Percentiles rank a stretch among this genome's conserved stretches.
Conservation (phyloP, 2,329 filamentous ascomycete genomes). For the Neofusicoccum umdonicola region DNA sequence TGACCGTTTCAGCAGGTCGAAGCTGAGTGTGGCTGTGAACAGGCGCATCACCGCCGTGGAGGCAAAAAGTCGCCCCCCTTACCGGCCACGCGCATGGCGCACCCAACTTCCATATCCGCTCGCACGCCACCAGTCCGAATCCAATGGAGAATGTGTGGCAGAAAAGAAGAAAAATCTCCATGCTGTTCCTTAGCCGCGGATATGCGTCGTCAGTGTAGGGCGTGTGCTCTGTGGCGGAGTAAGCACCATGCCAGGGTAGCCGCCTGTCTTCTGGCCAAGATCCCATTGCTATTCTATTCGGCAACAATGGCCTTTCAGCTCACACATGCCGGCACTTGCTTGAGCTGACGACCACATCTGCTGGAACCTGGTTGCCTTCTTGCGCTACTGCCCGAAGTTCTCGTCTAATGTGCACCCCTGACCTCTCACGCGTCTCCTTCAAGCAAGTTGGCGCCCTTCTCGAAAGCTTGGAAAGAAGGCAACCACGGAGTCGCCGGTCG, state of each 20-base stretch:
- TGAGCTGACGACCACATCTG: neutral
- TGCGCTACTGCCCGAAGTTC: neutral
- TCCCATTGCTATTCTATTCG: neutral
- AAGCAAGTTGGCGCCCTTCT: neutral
- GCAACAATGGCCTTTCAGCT: neutral
- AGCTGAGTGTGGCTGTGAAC: conserved; percentile 9
- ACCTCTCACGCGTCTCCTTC: neutral
- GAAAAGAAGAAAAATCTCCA: neutral
- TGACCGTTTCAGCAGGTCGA: neutral
- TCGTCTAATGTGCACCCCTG: neutral
- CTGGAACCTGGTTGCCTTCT: neutral
- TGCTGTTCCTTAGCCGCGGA: neutral
- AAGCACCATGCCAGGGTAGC: neutral
- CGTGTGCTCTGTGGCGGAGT: conserved; percentile 1
- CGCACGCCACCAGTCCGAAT: neutral
- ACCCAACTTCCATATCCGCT: neutral
- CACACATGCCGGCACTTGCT: neutral
- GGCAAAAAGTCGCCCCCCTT: conserved; percentile 6
- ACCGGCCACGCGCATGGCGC: neutral
- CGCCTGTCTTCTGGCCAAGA: neutral
- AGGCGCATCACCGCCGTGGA: neutral
- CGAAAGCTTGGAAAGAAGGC: conserved; percentile 6
- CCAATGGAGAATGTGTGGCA: neutral
- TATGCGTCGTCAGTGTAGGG: neutral
- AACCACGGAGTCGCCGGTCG: conserved; percentile 8